Evolutionary conservation across 176 grass and related monocot species (phyloP).

Genomic region (Thalia dealbata): DNA sequence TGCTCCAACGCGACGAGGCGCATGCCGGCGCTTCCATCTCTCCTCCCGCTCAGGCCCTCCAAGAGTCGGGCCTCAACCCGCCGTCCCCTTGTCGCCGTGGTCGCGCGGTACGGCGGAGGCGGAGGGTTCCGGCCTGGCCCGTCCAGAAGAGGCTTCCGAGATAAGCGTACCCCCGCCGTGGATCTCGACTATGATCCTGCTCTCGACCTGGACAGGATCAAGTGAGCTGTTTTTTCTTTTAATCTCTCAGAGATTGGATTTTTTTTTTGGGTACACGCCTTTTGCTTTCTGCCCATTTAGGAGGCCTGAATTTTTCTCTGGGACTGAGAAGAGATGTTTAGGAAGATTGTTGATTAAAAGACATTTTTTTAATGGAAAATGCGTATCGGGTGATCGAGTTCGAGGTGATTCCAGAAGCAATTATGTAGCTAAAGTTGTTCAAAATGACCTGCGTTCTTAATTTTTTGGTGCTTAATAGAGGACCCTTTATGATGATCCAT

Average conservation of each 20-base stretch:
- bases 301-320: background rate
- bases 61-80: background rate
- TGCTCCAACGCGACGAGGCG: background rate
- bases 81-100: background rate
- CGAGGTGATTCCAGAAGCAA: too few species aligned
- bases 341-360: background rate
- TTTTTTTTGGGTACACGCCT: background rate
- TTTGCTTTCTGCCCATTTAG: background rate
- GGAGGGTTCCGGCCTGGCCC: constrained; percentile 14
- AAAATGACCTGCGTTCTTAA: background rate
- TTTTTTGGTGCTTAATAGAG: background rate
- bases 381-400: background rate
- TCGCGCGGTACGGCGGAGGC: constrained; percentile 26
- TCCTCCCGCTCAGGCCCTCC: constrained; percentile 11
- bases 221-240: constrained; percentile 33
- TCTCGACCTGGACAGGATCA: constrained; percentile 65
- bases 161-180: constrained; percentile 15
- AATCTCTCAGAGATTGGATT: background rate
- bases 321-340: too few species aligned
- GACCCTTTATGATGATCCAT: background rate
- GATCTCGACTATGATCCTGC: constrained; percentile 53
- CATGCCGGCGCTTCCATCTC: background rate
- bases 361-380: background rate
- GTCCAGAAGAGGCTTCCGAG: background rate
- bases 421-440: too few species aligned